Conservation (phyloP, 2,329 filamentous ascomycete genomes). For the Alternaria postmessia region DNA sequence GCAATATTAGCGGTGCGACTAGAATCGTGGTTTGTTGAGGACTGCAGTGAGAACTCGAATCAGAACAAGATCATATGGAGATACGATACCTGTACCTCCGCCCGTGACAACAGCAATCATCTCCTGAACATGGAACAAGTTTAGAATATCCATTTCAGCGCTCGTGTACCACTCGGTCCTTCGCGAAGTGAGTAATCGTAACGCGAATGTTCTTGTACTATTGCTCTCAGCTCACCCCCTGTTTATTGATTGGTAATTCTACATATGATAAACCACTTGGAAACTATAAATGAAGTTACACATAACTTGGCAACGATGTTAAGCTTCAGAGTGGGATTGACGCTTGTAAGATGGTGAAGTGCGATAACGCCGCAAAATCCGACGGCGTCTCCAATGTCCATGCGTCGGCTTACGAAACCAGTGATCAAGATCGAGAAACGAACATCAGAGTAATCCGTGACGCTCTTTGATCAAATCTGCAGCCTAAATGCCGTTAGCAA, state of each 20-base stretch:
- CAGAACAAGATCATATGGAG: neutral
- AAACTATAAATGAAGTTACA: neutral
- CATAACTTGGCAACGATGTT: neutral
- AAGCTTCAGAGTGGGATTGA: neutral
- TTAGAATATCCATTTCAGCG: neutral
- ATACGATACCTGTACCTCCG: neutral
- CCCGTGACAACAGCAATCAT: neutral
- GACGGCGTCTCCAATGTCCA: neutral
- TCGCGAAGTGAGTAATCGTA: neutral
- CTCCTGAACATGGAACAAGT: neutral
- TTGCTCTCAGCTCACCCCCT: neutral
- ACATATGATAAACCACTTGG: neutral
- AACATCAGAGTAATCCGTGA: neutral
- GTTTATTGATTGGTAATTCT: neutral
- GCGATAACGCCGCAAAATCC: constrained; percentile 42
- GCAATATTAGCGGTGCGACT: neutral
- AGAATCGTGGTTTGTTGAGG: neutral
- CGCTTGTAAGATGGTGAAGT: neutral
- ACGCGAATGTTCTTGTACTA: neutral
- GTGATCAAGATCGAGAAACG: neutral
- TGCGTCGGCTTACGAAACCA: neutral
- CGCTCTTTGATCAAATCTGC: constrained; percentile 3
- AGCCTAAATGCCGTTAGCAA: neutral
- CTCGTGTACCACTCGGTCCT: neutral
- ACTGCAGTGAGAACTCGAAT: neutral